Evolutionary conservation across 2,329 filamentous ascomycete species (phyloP).

Genomic region (Paraphoma sp.): DNA sequence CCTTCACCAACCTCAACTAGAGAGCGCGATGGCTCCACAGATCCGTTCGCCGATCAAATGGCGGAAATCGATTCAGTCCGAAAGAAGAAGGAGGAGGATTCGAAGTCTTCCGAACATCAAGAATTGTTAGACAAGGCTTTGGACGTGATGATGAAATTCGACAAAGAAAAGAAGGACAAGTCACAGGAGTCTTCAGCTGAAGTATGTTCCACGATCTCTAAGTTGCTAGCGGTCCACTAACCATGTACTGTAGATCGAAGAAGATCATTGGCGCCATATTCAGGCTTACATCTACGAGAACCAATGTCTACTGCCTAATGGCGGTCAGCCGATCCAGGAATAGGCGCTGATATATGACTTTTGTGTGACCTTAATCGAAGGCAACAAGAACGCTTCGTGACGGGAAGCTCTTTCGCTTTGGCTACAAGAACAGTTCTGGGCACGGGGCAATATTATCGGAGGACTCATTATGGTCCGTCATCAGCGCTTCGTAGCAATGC

Average conservation of each 20-base stretch:
- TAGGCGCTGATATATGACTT: no score
- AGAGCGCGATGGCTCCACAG: neutral
- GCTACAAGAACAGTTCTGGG: no score
- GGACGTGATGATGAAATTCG: neutral
- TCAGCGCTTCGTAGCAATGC: no score
- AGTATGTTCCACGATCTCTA: neutral
- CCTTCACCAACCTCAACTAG: neutral
- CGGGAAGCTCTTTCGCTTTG: no score
- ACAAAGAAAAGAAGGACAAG: neutral
- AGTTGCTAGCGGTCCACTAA: neutral
- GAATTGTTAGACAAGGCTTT: no score
- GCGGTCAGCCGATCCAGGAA: no score
- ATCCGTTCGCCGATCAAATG: conserved; percentile 15
- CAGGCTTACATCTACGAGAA: neutral
- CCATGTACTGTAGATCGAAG: neutral
- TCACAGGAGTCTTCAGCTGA: neutral
- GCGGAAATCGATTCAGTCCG: conserved; percentile 17
- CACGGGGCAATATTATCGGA: no score
- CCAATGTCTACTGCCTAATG: neutral
- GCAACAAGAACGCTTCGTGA: no score
- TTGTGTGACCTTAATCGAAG: no score
- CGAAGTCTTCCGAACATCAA: conserved; percentile 8
- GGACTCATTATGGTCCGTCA: no score
- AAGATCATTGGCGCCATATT: neutral
- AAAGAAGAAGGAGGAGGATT: conserved; percentile 5